phyloP scores from a whole-genome alignment of 75 land plant genomes.

The Cryptomeria japonica region DNA sequence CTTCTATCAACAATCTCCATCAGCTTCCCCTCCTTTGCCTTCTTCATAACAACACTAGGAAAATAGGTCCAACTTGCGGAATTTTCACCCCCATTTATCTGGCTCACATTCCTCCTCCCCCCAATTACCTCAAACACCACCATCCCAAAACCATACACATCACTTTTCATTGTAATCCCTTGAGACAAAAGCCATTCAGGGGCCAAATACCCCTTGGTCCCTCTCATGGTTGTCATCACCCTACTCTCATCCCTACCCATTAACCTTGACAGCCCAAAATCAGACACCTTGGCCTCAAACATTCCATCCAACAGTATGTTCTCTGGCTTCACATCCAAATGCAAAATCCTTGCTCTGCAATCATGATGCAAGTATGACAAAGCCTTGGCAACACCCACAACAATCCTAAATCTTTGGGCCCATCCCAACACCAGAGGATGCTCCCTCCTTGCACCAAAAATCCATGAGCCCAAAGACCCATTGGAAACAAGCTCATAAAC shows the following conservation, averaged over 20 bases:
- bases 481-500: slow-evolving; percentile 66
- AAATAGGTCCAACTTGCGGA: slow-evolving; percentile 41
- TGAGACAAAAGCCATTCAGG: slow-evolving; percentile 19
- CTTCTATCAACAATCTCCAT: slow-evolving; percentile 49
- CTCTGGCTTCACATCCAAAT: slow-evolving; percentile 67
- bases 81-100: slow-evolving; percentile 22
- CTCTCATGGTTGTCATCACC: slow-evolving; percentile 49
- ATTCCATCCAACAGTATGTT: slow-evolving; percentile 67
- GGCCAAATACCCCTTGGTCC: slow-evolving; percentile 67
- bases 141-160: slow-evolving; percentile 21
- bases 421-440: slow-evolving; percentile 32
- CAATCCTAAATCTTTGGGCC: slow-evolving; percentile 46
- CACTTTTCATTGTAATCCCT: slow-evolving; percentile 11
- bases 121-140: slow-evolving; percentile 12
- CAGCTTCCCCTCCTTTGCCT: slow-evolving; percentile 46
- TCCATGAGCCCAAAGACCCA: slow-evolving; percentile 59
- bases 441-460: slow-evolving; percentile 28
- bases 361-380: slow-evolving; percentile 68
- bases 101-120: slow-evolving; percentile 27
- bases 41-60: slow-evolving; percentile 43
- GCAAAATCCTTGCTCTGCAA: slow-evolving; percentile 47
- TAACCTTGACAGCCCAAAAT: slow-evolving; percentile 72
- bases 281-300: slow-evolving; percentile 54
- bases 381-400: slow-evolving; percentile 65
- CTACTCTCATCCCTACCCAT: slow-evolving; percentile 55